Conservation (phyloP, 2,329 filamentous ascomycete genomes). For the Cladosporium oxysporum region DNA sequence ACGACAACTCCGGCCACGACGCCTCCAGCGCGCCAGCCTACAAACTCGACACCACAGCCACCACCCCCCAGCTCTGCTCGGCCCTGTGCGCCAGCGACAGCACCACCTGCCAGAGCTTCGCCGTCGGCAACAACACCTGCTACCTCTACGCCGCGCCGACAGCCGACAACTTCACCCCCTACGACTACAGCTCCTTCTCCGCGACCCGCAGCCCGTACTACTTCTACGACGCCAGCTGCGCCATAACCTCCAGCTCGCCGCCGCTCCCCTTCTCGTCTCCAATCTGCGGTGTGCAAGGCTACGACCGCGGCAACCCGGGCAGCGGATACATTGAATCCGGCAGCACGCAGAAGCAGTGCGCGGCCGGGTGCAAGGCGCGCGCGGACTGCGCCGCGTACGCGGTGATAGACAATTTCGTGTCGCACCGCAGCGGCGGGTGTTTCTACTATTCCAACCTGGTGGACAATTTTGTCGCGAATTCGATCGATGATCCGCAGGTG, state of each 20-base stretch:
- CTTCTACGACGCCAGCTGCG: conserved; percentile 12
- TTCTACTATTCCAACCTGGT: conserved; percentile 8
- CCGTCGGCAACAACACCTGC: conserved; percentile 10
- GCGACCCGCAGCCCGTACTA: conserved; percentile 12
- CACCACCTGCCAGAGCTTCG: not conserved
- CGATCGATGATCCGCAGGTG: not conserved
- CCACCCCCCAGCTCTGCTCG: conserved; percentile 5
- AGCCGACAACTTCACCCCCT: conserved; percentile 3
- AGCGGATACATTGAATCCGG: conserved; percentile 2
- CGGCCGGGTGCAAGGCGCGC: not conserved
- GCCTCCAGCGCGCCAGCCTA: conserved; percentile 2
- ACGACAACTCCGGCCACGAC: conserved; percentile 9
- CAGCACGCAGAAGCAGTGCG: not conserved
- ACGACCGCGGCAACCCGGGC: conserved; percentile 9
- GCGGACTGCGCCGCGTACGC: conserved; percentile 6
- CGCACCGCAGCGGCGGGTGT: not conserved
- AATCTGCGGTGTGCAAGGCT: conserved; percentile 2
- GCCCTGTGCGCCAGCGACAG: conserved; percentile 4
- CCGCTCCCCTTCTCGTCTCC: conserved; percentile 2
- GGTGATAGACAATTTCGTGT: not conserved
- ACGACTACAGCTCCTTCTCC: conserved; percentile 9
- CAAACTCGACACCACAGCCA: conserved; percentile 11
- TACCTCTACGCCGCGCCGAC: not conserved
- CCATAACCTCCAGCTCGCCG: conserved; percentile 3
- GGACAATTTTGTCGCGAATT: conserved; percentile 5